These are phyloP conservation scores for Candida verbasci DNA, from an alignment of 805 yeast species.

Conservation along the genomic window DNA sequence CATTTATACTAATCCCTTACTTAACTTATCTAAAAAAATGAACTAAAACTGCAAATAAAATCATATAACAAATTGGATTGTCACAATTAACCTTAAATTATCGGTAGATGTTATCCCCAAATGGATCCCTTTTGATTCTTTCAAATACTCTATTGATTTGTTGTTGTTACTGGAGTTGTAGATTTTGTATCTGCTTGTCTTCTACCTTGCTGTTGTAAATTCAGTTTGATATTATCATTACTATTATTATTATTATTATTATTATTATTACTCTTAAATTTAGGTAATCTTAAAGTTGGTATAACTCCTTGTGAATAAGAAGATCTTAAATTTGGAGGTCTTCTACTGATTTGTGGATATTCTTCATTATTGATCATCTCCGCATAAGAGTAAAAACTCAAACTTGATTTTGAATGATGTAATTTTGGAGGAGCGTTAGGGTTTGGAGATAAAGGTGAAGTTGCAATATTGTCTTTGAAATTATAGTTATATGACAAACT, in stretches of 20 bases:
- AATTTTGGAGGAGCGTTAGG: conserved; percentile 42
- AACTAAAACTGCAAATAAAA: too few relatives aligned
- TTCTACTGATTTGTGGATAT: conserved; percentile 44
- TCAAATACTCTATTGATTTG: not conserved
- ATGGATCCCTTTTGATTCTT: too few relatives aligned
- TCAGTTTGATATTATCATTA: too few relatives aligned
- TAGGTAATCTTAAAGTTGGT: conserved; percentile 16
- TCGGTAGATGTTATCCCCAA: too few relatives aligned
- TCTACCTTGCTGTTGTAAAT: too few relatives aligned
- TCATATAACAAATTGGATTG: too few relatives aligned
- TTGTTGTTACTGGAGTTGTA: not conserved
- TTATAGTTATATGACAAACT: too few relatives aligned
- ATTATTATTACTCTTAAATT: not conserved
- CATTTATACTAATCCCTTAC: too few relatives aligned
- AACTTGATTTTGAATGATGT: conserved; percentile 30
- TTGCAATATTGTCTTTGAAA: too few relatives aligned
- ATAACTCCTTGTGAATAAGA: conserved; percentile 31
- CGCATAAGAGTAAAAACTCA: conserved; percentile 70
- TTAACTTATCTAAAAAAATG: too few relatives aligned
- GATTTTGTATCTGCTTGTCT: not conserved
- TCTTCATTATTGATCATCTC: conserved; percentile 65
- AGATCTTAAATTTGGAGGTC: conserved; percentile 58
- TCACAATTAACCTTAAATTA: too few relatives aligned
- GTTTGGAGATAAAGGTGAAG: conserved; percentile 18
- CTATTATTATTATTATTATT: not conserved